Conservation (phyloP, 768 basidiomycete species). For the Asterophora parasitica region DNA sequence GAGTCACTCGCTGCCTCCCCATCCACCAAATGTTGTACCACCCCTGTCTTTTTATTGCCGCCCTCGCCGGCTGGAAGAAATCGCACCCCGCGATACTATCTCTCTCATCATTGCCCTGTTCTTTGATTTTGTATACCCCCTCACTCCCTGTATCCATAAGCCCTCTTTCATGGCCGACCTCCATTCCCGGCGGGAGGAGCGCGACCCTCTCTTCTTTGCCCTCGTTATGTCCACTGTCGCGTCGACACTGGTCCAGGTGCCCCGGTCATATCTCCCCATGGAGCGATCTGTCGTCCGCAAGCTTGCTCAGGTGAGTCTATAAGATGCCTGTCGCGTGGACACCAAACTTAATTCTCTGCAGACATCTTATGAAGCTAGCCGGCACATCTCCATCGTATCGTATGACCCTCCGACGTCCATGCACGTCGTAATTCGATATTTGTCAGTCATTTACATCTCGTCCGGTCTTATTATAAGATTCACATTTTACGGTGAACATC, state of each 20-base stretch:
- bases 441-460: conserved; percentile 46
- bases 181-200: conserved; percentile 72
- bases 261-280: conserved; percentile 84
- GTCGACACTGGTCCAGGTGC: conserved; percentile 84
- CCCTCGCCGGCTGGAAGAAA: conserved; percentile 74
- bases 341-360: conserved; percentile 20
- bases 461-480: background rate
- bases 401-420: conserved; percentile 83
- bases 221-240: conserved; percentile 88
- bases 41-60: conserved; percentile 72
- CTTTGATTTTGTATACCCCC: conserved; percentile 90
- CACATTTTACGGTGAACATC: conserved; percentile 8
- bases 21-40: conserved; percentile 45
- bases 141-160: conserved; percentile 88
- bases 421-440: conserved; percentile 85
- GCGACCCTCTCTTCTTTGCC: conserved; percentile 86
- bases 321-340: background rate
- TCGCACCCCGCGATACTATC: conserved; percentile 78
- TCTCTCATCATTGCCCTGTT: conserved; percentile 81
- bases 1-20: conserved; percentile 40
- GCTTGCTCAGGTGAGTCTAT: conserved; percentile 50
- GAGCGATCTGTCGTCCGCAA: conserved; percentile 80
- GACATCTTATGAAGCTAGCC: conserved; percentile 77
- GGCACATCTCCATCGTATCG: conserved; percentile 73
- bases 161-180: conserved; percentile 92